phyloP scores from a whole-genome alignment of 148 eudicot genomes.

The Arctostaphylos glauca region DNA sequence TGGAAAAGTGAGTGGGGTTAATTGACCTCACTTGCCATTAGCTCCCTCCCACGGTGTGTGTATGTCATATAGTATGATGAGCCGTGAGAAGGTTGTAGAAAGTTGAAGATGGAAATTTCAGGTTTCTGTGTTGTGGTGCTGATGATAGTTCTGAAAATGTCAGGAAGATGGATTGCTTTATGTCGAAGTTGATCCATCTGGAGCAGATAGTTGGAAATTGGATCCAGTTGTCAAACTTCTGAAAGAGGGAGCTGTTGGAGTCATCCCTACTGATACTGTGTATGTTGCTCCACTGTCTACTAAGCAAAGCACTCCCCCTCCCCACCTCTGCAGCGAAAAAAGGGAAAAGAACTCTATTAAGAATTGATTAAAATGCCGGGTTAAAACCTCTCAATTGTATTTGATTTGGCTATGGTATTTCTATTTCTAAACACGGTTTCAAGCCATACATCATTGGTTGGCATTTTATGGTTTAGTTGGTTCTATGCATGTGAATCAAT shows the following conservation, averaged over 20 bases:
- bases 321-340: not conserved
- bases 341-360: not conserved
- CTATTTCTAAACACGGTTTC: not conserved
- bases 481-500: not conserved
- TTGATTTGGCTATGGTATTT: not conserved
- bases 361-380: not conserved
- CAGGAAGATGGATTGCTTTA: slow-evolving; percentile 70
- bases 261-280: slow-evolving; percentile 95
- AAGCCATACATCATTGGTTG: not conserved
- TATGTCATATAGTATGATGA: not conserved
- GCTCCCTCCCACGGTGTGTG: not conserved
- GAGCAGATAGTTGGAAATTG: slow-evolving; percentile 73
- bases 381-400: not conserved
- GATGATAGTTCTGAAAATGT: slow-evolving; percentile 2
- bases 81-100: not conserved
- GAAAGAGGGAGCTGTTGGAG: slow-evolving; percentile 86
- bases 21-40: no score
- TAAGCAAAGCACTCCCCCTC: not conserved
- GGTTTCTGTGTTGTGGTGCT: not conserved
- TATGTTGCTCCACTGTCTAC: slow-evolving; percentile 27
- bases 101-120: not conserved
- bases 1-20: no score
- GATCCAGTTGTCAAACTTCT: slow-evolving; percentile 65
- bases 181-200: slow-evolving; percentile 77
- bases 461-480: not conserved